These are phyloP conservation scores for Serendipita sp. DNA, from an alignment of 768 basidiomycete species.

Conservation along the genomic window DNA sequence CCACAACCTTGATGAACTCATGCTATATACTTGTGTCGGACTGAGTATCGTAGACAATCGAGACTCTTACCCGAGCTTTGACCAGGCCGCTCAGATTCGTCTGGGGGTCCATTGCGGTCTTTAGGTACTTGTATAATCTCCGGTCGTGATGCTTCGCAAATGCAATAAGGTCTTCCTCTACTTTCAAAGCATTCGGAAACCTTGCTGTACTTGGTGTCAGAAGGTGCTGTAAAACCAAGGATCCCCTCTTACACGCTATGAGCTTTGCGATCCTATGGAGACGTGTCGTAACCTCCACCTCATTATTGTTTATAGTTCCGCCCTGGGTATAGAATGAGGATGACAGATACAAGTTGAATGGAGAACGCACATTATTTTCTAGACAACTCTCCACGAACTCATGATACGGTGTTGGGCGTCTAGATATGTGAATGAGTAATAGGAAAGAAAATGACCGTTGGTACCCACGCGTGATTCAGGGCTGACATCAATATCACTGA, in stretches of 20 bases:
- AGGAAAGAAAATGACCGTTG: neutral
- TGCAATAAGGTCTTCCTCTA: constrained; percentile 53
- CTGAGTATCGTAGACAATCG: neutral
- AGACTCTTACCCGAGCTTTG: constrained; percentile 49
- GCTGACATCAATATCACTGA: constrained; percentile 45
- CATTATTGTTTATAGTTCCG: constrained; percentile 75
- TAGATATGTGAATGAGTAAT: constrained; percentile 16
- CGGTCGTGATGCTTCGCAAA: constrained; percentile 83
- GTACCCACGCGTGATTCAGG: constrained; percentile 44
- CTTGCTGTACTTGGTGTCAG: constrained; percentile 19
- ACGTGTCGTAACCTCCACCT: constrained; percentile 40
- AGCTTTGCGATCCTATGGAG: constrained; percentile 40
- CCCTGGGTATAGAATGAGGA: constrained; percentile 36
- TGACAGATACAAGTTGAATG: neutral
- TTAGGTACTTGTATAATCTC: constrained; percentile 70
- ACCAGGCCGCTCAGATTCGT: constrained; percentile 65
- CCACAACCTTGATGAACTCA: constrained; percentile 65
- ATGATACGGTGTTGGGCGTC: constrained; percentile 56
- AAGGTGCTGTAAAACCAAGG: neutral
- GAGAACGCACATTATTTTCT: constrained; percentile 60
- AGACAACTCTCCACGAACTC: constrained; percentile 58
- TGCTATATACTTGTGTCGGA: constrained; percentile 26
- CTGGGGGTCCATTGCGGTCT: constrained; percentile 67
- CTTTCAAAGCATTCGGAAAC: constrained; percentile 58
- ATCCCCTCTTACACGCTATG: constrained; percentile 39